A percentile compares a stretch with the other conserved stretches of the same genome.
Evolutionary conservation across 2,329 filamentous ascomycete genomes (phyloP).

Genomic region (Colletotrichum acutatum): DNA sequence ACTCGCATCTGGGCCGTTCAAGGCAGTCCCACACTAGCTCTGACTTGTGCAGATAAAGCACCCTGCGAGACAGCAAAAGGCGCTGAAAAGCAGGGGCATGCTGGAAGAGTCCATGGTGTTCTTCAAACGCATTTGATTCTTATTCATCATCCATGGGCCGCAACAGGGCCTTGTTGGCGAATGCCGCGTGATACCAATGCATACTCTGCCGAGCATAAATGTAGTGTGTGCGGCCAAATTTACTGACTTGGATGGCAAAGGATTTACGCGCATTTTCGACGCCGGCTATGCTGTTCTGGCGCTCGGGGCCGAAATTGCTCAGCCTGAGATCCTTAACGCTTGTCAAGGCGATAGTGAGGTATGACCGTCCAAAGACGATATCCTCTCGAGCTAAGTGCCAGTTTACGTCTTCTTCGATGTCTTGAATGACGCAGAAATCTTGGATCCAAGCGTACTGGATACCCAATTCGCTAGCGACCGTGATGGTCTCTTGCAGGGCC

Average conservation of each 20-base stretch:
- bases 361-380: neutral
- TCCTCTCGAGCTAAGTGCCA: slow-evolving; percentile 20
- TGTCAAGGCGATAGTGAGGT: slow-evolving; percentile 20
- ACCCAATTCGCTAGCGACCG: slow-evolving; percentile 7
- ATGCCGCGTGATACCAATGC: neutral
- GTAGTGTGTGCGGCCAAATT: neutral
- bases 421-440: slow-evolving; percentile 8
- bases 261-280: neutral
- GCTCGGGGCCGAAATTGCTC: neutral
- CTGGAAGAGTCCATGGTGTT: neutral
- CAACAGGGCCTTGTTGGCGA: neutral
- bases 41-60: slow-evolving; percentile 2
- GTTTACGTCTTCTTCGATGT: neutral
- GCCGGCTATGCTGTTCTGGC: neutral
- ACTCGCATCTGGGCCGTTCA: slow-evolving; percentile 2
- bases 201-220: slow-evolving; percentile 1
- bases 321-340: neutral
- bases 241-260: neutral
- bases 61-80: slow-evolving; percentile 1
- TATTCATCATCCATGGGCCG: neutral
- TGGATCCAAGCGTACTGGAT: neutral
- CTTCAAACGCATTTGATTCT: too few relatives aligned
- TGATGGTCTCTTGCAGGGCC: slow-evolving; percentile 10
- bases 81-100: slow-evolving; percentile 2
- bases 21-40: slow-evolving; percentile 23